Conservation (phyloP, 139 green algal species). For the Chlorella sp. region DNA sequence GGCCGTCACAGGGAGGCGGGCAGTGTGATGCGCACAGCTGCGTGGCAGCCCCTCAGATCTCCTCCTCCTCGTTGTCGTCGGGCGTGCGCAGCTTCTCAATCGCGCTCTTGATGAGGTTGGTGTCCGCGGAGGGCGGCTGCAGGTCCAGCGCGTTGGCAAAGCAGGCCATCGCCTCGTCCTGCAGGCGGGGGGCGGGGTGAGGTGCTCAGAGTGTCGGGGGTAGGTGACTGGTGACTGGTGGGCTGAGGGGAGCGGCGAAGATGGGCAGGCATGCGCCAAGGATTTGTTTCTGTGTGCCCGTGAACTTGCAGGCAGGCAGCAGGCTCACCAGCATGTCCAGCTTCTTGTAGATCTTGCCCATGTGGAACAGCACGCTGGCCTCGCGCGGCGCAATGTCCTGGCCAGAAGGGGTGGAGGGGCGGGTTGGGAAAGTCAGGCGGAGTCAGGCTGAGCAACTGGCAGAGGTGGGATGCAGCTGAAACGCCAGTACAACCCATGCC, state of each 20-base stretch:
- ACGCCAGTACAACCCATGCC: too few species aligned
- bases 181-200: too few species aligned
- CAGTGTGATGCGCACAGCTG: not conserved
- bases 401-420: not conserved
- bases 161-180: constrained; percentile 76
- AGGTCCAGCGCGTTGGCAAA: constrained; percentile 88
- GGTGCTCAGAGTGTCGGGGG: too few species aligned
- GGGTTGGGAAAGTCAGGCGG: not conserved
- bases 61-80: constrained; percentile 83
- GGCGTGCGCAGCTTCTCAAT: constrained; percentile 85
- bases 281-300: too few species aligned
- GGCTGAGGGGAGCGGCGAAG: too few species aligned
- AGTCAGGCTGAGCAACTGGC: too few species aligned
- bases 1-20: too few species aligned
- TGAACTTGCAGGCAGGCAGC: too few species aligned
- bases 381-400: constrained; percentile 87
- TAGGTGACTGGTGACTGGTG: too few species aligned
- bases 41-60: constrained; percentile 51
- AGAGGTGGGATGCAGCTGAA: too few species aligned
- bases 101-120: constrained; percentile 87
- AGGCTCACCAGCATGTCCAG: constrained; percentile 54
- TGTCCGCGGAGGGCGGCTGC: constrained; percentile 80
- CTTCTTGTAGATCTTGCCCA: constrained; percentile 83
- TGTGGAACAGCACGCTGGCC: constrained; percentile 89
- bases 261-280: too few species aligned